These are phyloP conservation scores for Cyberlindnera euphorbiae DNA, from an alignment of 805 yeast species.

Conservation along the genomic window DNA sequence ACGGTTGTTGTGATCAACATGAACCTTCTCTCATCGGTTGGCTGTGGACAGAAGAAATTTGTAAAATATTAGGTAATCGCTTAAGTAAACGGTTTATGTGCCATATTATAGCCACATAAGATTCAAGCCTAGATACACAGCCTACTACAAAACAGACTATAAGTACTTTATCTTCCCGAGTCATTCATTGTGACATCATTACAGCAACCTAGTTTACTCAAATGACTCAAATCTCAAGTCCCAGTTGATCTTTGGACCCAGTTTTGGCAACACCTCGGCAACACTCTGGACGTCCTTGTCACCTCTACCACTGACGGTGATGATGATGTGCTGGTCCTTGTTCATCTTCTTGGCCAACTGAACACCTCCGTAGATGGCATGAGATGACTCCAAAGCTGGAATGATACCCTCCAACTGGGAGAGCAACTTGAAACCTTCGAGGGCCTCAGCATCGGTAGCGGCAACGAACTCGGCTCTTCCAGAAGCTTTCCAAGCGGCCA, in stretches of 20 bases:
- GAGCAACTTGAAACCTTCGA: slow-evolving; percentile 81
- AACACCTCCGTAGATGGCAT: slow-evolving; percentile 89
- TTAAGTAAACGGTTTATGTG: too few species aligned
- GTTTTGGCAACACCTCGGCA: slow-evolving; percentile 84
- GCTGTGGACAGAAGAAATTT: too few species aligned
- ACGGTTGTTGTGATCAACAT: too few species aligned
- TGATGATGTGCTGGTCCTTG: slow-evolving; percentile 74
- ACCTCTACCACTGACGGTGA: slow-evolving; percentile 96
- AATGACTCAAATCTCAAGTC: slow-evolving; percentile 76
- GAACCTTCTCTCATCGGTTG: too few species aligned
- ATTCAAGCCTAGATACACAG: too few species aligned
- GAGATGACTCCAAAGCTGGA: slow-evolving; percentile 97
- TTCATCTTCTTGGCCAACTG: slow-evolving; percentile 81
- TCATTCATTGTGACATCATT: too few species aligned
- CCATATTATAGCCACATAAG: too few species aligned
- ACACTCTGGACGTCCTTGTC: slow-evolving; percentile 98
- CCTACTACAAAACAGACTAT: too few species aligned
- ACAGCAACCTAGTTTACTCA: too few species aligned
- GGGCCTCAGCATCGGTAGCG: slow-evolving; percentile 93
- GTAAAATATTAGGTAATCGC: too few species aligned
- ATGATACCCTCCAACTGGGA: slow-evolving; percentile 96
- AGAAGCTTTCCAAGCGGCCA: slow-evolving; percentile 89
- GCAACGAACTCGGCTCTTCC: slow-evolving; percentile 91
- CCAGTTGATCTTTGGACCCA: slow-evolving; percentile 94
- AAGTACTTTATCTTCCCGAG: too few species aligned